Conservation (phyloP, 2,329 filamentous ascomycete genomes). For the Botrytis elliptica region DNA sequence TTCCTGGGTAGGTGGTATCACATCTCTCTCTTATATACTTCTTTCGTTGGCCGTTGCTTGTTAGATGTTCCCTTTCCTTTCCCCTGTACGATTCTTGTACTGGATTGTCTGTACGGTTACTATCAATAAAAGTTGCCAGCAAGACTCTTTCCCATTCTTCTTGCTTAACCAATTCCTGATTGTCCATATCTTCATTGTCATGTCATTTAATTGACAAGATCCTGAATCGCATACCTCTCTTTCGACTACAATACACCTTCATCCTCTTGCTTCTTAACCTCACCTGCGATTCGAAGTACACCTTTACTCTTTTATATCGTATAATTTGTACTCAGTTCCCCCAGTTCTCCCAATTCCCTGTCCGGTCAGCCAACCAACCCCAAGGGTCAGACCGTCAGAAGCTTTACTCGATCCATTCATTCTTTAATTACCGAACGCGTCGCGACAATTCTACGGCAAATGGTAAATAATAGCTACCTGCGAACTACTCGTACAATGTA, state of each 20-base stretch:
- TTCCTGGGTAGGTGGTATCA: neutral
- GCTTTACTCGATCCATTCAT: neutral
- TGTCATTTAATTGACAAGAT: neutral
- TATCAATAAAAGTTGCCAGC: slow-evolving; percentile 5
- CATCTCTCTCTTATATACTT: neutral
- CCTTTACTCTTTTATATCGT: neutral
- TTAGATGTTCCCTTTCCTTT: neutral
- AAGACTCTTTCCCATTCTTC: neutral
- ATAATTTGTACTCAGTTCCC: neutral
- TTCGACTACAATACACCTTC: neutral
- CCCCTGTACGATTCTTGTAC: neutral
- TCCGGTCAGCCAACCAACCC: neutral
- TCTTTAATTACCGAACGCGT: slow-evolving; percentile 25
- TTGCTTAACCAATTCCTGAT: neutral
- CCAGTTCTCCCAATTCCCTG: neutral
- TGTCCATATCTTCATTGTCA: neutral
- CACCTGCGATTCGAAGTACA: neutral
- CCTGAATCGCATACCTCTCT: neutral
- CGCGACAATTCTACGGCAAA: slow-evolving; percentile 20
- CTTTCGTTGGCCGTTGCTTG: neutral
- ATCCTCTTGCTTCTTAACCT: neutral
- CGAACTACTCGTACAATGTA: neutral
- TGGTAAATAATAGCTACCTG: neutral
- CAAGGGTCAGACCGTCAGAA: neutral
- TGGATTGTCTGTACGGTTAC: neutral